Evolutionary conservation across 306 rosid genomes (phyloP), one percentile per base, ranked within the genome.

Genomic region (Canavalia ensiformis): DNA sequence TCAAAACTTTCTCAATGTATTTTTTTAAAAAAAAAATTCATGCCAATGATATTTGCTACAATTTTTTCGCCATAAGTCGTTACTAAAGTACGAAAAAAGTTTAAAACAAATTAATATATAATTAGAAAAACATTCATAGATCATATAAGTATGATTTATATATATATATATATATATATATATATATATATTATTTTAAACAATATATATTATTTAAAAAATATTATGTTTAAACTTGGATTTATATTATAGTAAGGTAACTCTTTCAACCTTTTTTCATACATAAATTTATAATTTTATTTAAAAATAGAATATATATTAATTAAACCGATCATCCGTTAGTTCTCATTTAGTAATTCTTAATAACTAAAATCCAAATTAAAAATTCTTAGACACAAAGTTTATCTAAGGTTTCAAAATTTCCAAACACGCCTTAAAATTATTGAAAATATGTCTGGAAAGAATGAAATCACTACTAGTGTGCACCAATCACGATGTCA

Each of bases 281-380:
- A 18, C 25, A 18, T 18, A 18, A 18, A 18, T 18, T n/a, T n/a
- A n/a, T n/a, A n/a, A n/a, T n/a, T n/a, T n/a, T n/a, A n/a, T n/a
- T n/a, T n/a, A n/a, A n/a, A n/a, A n/a, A n/a, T 18, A 18, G 25
- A 18, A 18, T 18, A 18, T 18, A 18, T 18, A 18, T 18, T 18
- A 18, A 18, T 18, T 18, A 18, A 18, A 18, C 25, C 25, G 25
- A 18, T 18, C 25, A 18, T 18, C 25, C 25, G 25, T 18, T 18
- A 18, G 25, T 18, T 18, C 25, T 33, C 8, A 60, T 60, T 11
- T 33, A 60, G 11, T 10, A 63, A 34, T 63, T 35, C 12, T 11
- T 2, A 37, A 12, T 34, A 35, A 63, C 69, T 63, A 63, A 63
- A 35, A 45, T 63, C 69, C 46, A 63, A 63, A 63, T 63, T 5